These are phyloP conservation scores for Clarkia xantiana DNA, from an alignment of 345 rosid genomes.

Conservation along the genomic window DNA sequence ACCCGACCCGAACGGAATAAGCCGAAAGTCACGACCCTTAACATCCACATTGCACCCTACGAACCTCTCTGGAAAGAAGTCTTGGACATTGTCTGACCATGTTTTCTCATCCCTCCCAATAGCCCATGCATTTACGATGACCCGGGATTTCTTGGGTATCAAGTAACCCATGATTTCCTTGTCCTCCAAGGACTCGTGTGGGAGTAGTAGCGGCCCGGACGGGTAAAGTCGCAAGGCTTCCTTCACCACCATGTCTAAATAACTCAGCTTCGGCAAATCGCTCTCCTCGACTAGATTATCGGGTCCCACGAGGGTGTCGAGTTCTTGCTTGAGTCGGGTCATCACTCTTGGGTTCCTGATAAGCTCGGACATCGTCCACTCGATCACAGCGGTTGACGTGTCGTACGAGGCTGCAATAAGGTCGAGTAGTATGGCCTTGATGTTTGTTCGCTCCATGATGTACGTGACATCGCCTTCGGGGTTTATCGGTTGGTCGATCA, in stretches of 20 bases:
- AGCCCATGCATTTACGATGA: constrained; percentile 23
- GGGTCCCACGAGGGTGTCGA: constrained; percentile 22
- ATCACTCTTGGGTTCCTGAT: constrained; percentile 18
- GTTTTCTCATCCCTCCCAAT: constrained; percentile 27
- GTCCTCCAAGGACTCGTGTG: constrained; percentile 22
- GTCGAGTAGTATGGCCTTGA: constrained; percentile 21
- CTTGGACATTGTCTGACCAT: constrained; percentile 21
- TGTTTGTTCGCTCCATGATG: constrained; percentile 4
- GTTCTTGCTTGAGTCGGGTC: constrained; percentile 23
- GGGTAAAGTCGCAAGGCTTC: constrained; percentile 40
- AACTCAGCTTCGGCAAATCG: constrained; percentile 18
- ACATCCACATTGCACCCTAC: constrained; percentile 14
- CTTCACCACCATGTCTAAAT: constrained; percentile 26
- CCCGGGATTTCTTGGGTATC: constrained; percentile 19
- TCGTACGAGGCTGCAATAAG: constrained; percentile 16
- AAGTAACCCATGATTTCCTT: constrained; percentile 16
- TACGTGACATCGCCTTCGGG: not conserved
- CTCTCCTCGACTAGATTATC: constrained; percentile 31
- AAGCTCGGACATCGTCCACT: constrained; percentile 26
- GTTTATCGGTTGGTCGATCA: not conserved
- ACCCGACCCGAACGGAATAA: constrained; percentile 34
- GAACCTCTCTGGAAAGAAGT: constrained; percentile 34
- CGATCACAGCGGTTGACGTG: constrained; percentile 21
- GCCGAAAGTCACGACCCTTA: constrained; percentile 26
- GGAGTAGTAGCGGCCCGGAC: constrained; percentile 18